phyloP scores from a whole-genome alignment of 163 green algal species.

The Scenedesmus sp. region DNA sequence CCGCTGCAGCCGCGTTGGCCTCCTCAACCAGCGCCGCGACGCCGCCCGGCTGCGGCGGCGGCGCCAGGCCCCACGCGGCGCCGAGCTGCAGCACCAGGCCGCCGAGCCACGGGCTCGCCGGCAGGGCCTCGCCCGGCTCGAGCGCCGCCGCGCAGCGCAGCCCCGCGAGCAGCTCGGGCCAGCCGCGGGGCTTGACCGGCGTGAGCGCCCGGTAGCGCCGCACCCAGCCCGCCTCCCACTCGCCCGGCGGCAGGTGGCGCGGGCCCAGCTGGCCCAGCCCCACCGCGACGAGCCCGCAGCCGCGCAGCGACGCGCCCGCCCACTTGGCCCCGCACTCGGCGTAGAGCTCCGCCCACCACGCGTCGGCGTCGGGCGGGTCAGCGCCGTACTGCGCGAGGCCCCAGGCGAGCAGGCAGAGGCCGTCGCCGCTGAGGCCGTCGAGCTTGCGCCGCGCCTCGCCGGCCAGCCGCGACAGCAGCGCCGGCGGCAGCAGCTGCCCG shows the following conservation, averaged over 20 bases:
- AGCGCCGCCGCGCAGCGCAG: slow-evolving; percentile 29
- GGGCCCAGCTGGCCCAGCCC: slow-evolving; percentile 24
- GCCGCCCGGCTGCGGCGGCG: not conserved
- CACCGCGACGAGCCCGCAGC: slow-evolving; percentile 16
- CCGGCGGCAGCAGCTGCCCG: slow-evolving; percentile 44
- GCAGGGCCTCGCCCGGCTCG: slow-evolving; percentile 24
- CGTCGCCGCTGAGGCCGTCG: slow-evolving; percentile 45
- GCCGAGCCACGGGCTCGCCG: slow-evolving; percentile 1
- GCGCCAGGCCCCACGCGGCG: slow-evolving; percentile 8
- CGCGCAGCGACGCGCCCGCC: not conserved
- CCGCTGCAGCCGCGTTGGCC: not conserved
- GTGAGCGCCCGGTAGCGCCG: slow-evolving; percentile 9
- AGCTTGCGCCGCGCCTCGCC: slow-evolving; percentile 30
- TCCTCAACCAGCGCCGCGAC: slow-evolving; percentile 9
- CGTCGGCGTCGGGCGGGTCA: slow-evolving; percentile 9
- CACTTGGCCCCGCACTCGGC: slow-evolving; percentile 34
- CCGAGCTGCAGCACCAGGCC: slow-evolving; percentile 36
- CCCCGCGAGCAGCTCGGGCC: slow-evolving; percentile 20
- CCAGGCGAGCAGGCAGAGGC: slow-evolving; percentile 53
- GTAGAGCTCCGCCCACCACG: slow-evolving; percentile 23
- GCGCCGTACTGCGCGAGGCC: slow-evolving; percentile 50
- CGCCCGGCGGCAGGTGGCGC: slow-evolving; percentile 24
- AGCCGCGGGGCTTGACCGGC: not conserved
- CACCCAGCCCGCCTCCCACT: slow-evolving; percentile 16
- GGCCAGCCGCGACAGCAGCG: slow-evolving; percentile 17